A percentile compares a stretch with the other conserved stretches of the same genome.
phyloP scores from a whole-genome alignment of 2,329 filamentous ascomycete genomes.

The Huntiella savannae region DNA sequence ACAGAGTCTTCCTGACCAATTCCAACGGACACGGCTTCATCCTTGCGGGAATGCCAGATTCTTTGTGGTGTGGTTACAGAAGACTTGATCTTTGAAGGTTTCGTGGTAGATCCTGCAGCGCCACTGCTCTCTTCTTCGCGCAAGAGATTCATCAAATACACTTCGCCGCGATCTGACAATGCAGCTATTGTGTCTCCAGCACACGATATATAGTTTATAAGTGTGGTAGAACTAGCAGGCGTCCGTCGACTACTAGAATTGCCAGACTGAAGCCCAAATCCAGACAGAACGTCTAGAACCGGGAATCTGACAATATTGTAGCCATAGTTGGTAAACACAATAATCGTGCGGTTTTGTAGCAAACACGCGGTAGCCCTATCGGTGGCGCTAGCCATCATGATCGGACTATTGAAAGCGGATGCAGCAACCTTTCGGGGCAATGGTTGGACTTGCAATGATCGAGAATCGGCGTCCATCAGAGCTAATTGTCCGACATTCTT shows the following conservation, averaged over 20 bases:
- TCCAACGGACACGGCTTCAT: constrained; percentile 68
- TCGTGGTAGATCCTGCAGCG: constrained; percentile 59
- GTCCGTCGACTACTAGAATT: constrained; percentile 33
- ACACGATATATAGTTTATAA: constrained; percentile 52
- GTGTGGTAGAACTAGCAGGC: constrained; percentile 32
- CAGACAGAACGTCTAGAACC: constrained; percentile 48
- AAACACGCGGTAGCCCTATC: constrained; percentile 76
- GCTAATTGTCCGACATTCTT: constrained; percentile 90
- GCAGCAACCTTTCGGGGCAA: constrained; percentile 75
- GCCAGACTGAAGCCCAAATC: constrained; percentile 19
- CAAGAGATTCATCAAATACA: constrained; percentile 69
- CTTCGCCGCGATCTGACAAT: constrained; percentile 63
- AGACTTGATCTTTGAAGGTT: constrained; percentile 73
- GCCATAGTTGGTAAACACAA: constrained; percentile 87
- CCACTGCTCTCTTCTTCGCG: constrained; percentile 47
- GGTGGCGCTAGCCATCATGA: constrained; percentile 68
- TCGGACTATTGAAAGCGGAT: constrained; percentile 54
- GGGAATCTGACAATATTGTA: constrained; percentile 84
- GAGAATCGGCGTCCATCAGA: constrained; percentile 83
- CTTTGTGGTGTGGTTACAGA: constrained; percentile 61
- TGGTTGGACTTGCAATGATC: constrained; percentile 68
- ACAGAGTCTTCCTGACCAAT: constrained; percentile 88
- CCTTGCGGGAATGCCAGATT: constrained; percentile 78
- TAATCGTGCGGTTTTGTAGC: constrained; percentile 72
- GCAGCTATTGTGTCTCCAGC: constrained; percentile 87